These are phyloP conservation scores for Suillus plorans DNA, from an alignment of 768 basidiomycete genomes.

Conservation along the genomic window DNA sequence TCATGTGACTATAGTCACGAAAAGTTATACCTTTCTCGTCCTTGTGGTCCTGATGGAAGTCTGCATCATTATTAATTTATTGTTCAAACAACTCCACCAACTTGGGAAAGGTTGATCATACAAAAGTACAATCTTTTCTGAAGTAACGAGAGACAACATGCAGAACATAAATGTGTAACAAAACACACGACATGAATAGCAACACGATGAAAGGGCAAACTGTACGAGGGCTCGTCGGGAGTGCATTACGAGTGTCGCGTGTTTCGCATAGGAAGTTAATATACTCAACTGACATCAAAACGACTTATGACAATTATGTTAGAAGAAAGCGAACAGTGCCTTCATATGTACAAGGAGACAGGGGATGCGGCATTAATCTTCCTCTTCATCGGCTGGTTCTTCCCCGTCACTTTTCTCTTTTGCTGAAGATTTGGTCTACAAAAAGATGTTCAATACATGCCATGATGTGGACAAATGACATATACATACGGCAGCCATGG, in stretches of 20 bases:
- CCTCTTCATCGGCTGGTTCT: conserved; percentile 38
- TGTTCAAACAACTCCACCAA: background rate
- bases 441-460: background rate
- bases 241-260: conserved; percentile 20
- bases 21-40: background rate
- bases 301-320: conserved; percentile 20
- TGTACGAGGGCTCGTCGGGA: conserved; percentile 14
- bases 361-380: conserved; percentile 31
- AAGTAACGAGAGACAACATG: conserved; percentile 28
- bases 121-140: conserved; percentile 32
- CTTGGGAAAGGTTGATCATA: conserved; percentile 18
- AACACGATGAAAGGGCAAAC: conserved; percentile 14
- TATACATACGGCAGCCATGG: conserved; percentile 37
- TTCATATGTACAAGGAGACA: conserved; percentile 18
- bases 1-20: background rate
- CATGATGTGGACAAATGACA: background rate
- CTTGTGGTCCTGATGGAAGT: background rate
- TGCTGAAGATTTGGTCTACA: conserved; percentile 31
- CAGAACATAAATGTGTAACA: conserved; percentile 19
- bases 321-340: conserved; percentile 12
- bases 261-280: conserved; percentile 26
- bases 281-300: conserved; percentile 17
- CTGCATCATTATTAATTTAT: background rate
- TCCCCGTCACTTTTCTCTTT: conserved; percentile 40
- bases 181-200: conserved; percentile 23